Conservation (phyloP, 345 rosid genomes). For the Ceriops decandra region DNA sequence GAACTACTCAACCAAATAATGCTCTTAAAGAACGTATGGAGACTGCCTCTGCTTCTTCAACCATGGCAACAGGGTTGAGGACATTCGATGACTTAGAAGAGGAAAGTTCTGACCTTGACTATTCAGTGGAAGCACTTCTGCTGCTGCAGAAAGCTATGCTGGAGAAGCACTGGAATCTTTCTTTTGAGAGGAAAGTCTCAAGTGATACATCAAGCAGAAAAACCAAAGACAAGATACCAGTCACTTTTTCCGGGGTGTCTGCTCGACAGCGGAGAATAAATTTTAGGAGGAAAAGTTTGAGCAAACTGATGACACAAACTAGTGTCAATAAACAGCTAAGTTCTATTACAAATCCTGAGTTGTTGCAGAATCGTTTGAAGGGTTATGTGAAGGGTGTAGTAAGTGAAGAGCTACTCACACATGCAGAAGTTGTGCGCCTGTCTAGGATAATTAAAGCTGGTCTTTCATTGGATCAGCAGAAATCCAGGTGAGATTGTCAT, state of each 20-base stretch:
- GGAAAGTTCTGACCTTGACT: constrained; percentile 45
- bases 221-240: constrained; percentile 40
- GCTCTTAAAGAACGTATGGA: constrained; percentile 61
- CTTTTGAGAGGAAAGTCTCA: constrained; percentile 46
- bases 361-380: constrained; percentile 50
- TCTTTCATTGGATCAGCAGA: constrained; percentile 71
- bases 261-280: constrained; percentile 74
- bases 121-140: constrained; percentile 70
- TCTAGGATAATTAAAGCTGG: constrained; percentile 75
- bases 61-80: constrained; percentile 36
- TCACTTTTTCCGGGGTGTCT: constrained; percentile 70
- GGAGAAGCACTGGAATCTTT: constrained; percentile 92
- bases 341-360: constrained; percentile 47
- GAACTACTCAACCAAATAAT: constrained; percentile 42
- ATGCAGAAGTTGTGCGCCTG: constrained; percentile 70
- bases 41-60: constrained; percentile 36
- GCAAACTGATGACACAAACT: constrained; percentile 30
- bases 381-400: constrained; percentile 82
- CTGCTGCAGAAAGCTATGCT: constrained; percentile 86
- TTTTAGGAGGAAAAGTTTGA: constrained; percentile 41
- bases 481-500: constrained; percentile 49
- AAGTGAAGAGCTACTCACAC: constrained; percentile 72
- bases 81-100: constrained; percentile 38
- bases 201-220: constrained; percentile 32
- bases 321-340: constrained; percentile 37